A percentile compares a stretch with the other conserved stretches of the same genome.
Conservation (phyloP, 2,329 filamentous ascomycete species). For the Ophiocordyceps sinensis region DNA sequence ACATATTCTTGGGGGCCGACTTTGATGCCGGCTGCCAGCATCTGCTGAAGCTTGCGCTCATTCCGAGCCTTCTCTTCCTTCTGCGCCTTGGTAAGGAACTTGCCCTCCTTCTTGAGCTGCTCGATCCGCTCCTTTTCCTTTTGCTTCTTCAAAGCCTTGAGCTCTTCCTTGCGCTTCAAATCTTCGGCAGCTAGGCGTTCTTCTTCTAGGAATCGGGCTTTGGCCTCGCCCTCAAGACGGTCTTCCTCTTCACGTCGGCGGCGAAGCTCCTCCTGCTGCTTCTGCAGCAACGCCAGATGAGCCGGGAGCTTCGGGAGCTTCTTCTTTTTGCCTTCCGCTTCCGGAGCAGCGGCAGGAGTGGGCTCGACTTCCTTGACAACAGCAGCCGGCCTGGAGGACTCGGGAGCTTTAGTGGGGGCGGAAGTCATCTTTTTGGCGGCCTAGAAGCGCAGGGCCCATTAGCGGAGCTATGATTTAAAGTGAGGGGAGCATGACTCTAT, state of each 20-base stretch:
- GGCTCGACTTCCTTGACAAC: constrained; percentile 29
- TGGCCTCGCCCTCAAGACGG: constrained; percentile 46
- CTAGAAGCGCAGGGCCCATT: constrained; percentile 14
- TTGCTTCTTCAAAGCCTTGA: constrained; percentile 65
- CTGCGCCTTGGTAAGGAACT: constrained; percentile 75
- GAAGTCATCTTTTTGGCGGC: constrained; percentile 71
- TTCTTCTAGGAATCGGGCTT: constrained; percentile 48
- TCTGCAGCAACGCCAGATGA: constrained; percentile 58
- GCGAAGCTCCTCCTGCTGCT: constrained; percentile 68
- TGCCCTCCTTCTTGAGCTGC: constrained; percentile 77
- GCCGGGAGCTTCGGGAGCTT: constrained; percentile 80
- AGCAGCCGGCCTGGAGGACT: constrained; percentile 17
- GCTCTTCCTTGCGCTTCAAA: constrained; percentile 53
- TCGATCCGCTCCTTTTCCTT: constrained; percentile 78
- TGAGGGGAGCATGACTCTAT: neutral
- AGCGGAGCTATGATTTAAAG: too few relatives aligned
- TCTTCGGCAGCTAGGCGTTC: constrained; percentile 54
- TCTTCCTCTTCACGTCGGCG: constrained; percentile 52
- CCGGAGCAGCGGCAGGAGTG: constrained; percentile 18
- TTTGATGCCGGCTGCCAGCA: constrained; percentile 64
- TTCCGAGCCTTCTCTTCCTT: constrained; percentile 68
- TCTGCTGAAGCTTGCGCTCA: constrained; percentile 70
- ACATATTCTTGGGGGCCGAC: constrained; percentile 44
- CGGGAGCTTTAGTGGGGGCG: constrained; percentile 14
- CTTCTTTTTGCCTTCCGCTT: constrained; percentile 62